Conservation (phyloP, 2,329 filamentous ascomycete species). For the Amauroascus niger region DNA sequence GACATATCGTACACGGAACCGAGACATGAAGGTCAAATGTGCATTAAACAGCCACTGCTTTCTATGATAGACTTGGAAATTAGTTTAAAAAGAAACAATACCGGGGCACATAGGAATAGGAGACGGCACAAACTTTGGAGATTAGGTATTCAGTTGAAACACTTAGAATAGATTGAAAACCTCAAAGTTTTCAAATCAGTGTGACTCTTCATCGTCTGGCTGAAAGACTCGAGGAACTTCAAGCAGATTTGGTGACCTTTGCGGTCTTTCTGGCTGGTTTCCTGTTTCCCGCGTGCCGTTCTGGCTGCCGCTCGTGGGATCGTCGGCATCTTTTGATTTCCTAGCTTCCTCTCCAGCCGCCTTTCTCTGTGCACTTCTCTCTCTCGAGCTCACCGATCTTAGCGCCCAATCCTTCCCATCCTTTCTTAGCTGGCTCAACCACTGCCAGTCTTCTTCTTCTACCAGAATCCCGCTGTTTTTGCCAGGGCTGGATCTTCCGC, state of each 20-base stretch:
- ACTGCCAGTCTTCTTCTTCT: slow-evolving; percentile 23
- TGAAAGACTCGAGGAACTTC: slow-evolving; percentile 1
- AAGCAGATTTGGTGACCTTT: background rate
- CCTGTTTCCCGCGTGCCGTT: background rate
- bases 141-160: no score
- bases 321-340: background rate
- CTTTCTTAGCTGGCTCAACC: slow-evolving; percentile 20
- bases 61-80: no score
- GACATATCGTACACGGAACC: no score
- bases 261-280: background rate
- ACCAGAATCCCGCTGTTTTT: slow-evolving; percentile 19
- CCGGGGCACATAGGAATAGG: no score
- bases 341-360: background rate
- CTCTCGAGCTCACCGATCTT: slow-evolving; percentile 14
- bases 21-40: no score
- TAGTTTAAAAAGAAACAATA: no score
- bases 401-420: slow-evolving; percentile 20
- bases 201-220: background rate
- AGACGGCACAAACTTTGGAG: no score
- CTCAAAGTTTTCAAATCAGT: no score
- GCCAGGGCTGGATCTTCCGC: slow-evolving; percentile 17
- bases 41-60: no score
- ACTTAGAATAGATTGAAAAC: no score
- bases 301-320: background rate
- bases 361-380: slow-evolving; percentile 8